A percentile compares a stretch with the other conserved stretches of the same genome.
Evolutionary conservation across 164 flowering plant genomes (phyloP).

Genomic region (Dillenia suffruticosa): DNA sequence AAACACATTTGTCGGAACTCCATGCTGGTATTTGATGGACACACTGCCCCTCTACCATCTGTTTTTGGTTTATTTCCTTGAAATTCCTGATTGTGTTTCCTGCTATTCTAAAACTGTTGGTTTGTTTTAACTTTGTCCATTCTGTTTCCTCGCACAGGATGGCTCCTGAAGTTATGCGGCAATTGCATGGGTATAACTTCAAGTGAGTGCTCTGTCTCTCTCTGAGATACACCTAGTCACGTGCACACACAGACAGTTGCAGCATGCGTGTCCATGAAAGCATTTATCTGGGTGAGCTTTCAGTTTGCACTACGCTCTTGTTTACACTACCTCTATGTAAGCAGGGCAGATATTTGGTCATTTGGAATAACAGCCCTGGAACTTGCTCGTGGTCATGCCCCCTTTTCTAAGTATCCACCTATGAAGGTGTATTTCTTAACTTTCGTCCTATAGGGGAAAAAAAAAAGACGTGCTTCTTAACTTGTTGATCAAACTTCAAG

Average conservation of each 20-base stretch:
- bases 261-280: too few species aligned
- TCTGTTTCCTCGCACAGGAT: constrained; percentile 46
- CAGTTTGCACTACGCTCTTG: too few species aligned
- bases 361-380: constrained; percentile 98
- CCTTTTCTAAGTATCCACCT: constrained; percentile 99
- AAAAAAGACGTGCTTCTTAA: too few species aligned
- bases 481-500: too few species aligned
- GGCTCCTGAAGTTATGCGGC: constrained; percentile 99
- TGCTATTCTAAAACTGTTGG: not conserved
- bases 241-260: too few species aligned
- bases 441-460: too few species aligned
- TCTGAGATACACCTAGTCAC: too few species aligned
- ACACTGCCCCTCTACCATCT: not conserved
- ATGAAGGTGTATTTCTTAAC: constrained; percentile 56
- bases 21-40: constrained; percentile 66
- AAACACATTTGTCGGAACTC: constrained; percentile 97
- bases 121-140: not conserved
- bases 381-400: constrained; percentile 99
- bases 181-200: constrained; percentile 91
- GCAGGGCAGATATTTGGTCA: constrained; percentile 99
- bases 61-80: not conserved
- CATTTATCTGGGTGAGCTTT: too few species aligned
- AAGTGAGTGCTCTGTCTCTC: constrained; percentile 48
- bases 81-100: too few species aligned
- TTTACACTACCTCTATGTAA: constrained; percentile 4